These are phyloP conservation scores for Mycena belliarum DNA, from an alignment of 768 basidiomycete species.

Conservation along the genomic window DNA sequence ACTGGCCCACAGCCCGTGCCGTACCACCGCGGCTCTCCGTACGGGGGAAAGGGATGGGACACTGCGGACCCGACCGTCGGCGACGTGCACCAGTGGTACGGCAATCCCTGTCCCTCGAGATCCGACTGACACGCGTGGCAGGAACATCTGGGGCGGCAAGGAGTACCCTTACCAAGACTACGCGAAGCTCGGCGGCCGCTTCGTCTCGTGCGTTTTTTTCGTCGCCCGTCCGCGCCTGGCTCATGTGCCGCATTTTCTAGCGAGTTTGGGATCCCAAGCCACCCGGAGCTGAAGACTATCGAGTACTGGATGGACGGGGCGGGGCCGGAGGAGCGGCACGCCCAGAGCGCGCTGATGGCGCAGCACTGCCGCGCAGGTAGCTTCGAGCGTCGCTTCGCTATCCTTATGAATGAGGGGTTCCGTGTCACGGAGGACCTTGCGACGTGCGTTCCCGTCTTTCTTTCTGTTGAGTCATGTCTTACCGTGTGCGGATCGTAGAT, in stretches of 20 bases:
- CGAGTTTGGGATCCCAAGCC: slow-evolving; percentile 66
- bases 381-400: slow-evolving; percentile 57
- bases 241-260: slow-evolving; percentile 27
- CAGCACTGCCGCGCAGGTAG: slow-evolving; percentile 62
- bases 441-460: slow-evolving; percentile 32
- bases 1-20: slow-evolving; percentile 49
- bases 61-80: slow-evolving; percentile 76
- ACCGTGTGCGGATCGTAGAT: slow-evolving; percentile 43
- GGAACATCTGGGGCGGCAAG: slow-evolving; percentile 66
- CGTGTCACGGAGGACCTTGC: slow-evolving; percentile 50
- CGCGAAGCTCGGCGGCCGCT: slow-evolving; percentile 60
- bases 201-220: slow-evolving; percentile 47
- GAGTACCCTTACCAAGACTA: slow-evolving; percentile 65
- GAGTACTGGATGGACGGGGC: slow-evolving; percentile 56
- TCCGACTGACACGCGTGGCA: too few relatives aligned
- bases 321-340: slow-evolving; percentile 44
- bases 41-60: slow-evolving; percentile 72
- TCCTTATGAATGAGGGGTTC: slow-evolving; percentile 60
- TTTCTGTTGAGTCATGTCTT: neutral
- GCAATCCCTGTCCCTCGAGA: too few relatives aligned
- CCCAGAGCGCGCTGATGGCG: slow-evolving; percentile 57
- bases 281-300: slow-evolving; percentile 58
- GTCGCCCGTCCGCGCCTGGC: too few relatives aligned
- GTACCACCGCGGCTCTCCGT: slow-evolving; percentile 85
- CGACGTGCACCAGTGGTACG: slow-evolving; percentile 68